phyloP scores from a whole-genome alignment of 2,329 filamentous ascomycete species.

The Emergomyces pasteurianus region DNA sequence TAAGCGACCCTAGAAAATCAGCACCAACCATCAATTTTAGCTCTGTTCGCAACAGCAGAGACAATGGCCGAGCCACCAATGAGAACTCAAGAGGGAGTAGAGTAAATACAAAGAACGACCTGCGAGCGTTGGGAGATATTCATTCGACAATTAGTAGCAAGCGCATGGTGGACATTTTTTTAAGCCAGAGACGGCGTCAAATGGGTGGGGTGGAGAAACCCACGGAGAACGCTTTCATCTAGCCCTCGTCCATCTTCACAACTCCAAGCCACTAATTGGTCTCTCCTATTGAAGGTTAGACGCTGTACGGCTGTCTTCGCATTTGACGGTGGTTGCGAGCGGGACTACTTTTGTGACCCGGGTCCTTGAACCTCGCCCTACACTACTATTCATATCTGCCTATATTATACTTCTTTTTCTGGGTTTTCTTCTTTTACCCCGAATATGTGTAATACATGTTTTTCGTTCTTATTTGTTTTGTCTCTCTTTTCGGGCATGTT shows the following conservation, averaged over 20 bases:
- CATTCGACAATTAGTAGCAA: slow-evolving; percentile 13
- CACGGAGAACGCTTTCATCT: slow-evolving; percentile 11
- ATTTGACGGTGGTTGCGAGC: neutral
- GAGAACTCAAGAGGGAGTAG: slow-evolving; percentile 8
- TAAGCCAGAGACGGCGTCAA: slow-evolving; percentile 11
- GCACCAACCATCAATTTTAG: slow-evolving; percentile 3
- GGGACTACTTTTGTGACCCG: neutral
- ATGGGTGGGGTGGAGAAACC: slow-evolving; percentile 8
- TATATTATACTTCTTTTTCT: neutral
- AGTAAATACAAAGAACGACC: neutral
- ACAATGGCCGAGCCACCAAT: slow-evolving; percentile 6
- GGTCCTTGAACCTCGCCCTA: neutral
- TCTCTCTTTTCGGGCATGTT: neutral
- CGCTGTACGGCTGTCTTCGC: neutral
- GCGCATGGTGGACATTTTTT: slow-evolving; percentile 14
- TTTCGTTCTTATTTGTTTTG: neutral
- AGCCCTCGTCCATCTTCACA: neutral
- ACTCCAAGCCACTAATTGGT: neutral
- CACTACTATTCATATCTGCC: neutral
- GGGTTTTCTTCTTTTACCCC: neutral
- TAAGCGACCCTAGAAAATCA: slow-evolving; percentile 3
- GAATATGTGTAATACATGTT: neutral
- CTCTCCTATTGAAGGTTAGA: neutral
- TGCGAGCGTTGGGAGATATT: slow-evolving; percentile 7
- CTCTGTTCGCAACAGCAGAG: slow-evolving; percentile 5